Conservation (phyloP, 2,329 filamentous ascomycete species). For the Ophiostoma pallidulum region DNA sequence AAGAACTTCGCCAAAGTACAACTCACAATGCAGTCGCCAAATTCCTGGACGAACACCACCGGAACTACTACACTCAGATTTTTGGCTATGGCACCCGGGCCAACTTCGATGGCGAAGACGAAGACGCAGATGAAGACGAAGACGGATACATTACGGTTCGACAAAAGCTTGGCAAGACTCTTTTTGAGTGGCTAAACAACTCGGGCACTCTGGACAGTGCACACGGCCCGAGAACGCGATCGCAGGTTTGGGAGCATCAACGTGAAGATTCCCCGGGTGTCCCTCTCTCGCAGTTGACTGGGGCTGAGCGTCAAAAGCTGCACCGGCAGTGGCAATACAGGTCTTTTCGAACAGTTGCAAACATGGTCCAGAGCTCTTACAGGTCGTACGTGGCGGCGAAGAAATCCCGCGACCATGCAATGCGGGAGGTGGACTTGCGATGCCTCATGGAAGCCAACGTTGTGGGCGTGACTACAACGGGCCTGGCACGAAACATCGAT, state of each 20-base stretch:
- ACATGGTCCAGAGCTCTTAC: background rate
- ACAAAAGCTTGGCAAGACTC: conserved; percentile 6
- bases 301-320: background rate
- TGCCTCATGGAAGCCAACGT: conserved; percentile 33
- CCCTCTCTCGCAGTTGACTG: background rate
- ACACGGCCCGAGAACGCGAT: too few relatives aligned
- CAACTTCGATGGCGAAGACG: background rate
- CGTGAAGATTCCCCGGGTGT: too few relatives aligned
- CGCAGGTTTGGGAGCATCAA: too few relatives aligned
- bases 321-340: conserved; percentile 4
- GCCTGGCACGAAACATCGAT: conserved; percentile 42
- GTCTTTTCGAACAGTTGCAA: background rate
- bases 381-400: background rate
- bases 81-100: too few relatives aligned
- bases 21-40: conserved; percentile 11
- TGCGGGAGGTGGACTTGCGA: conserved; percentile 28
- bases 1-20: background rate
- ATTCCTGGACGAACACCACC: conserved; percentile 18
- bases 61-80: conserved; percentile 19
- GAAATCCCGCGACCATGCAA: conserved; percentile 12
- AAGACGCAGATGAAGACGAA: conserved; percentile 12
- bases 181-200: conserved; percentile 19
- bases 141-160: conserved; percentile 21
- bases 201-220: too few relatives aligned
- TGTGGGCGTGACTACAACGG: conserved; percentile 51